These are phyloP conservation scores for Tylopilus sp. DNA, from an alignment of 1,284 basidiomycete genomes.

Conservation along the genomic window DNA sequence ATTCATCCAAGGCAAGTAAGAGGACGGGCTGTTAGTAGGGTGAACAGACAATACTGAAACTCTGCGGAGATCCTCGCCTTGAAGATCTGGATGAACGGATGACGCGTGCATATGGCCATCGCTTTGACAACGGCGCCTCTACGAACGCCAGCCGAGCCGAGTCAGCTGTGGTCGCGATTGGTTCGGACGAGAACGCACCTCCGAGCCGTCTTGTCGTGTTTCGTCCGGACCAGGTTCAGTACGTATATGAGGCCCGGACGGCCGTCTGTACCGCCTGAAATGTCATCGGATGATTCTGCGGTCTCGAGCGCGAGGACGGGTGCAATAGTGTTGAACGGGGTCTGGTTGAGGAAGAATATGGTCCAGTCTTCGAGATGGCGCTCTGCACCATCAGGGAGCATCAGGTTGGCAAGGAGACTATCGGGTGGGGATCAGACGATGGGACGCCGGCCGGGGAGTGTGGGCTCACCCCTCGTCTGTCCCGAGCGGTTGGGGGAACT, in stretches of 20 bases:
- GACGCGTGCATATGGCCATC: constrained; percentile 91
- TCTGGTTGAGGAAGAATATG: constrained; percentile 96
- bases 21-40: constrained; percentile 72
- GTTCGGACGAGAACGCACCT: constrained; percentile 49
- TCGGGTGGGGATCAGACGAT: constrained; percentile 6
- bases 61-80: constrained; percentile 56
- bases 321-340: constrained; percentile 78
- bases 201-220: constrained; percentile 84
- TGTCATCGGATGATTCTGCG: constrained; percentile 48
- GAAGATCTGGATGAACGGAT: constrained; percentile 97
- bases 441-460: background rate
- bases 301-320: constrained; percentile 75
- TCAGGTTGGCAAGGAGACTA: constrained; percentile 92
- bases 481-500: constrained; percentile 89
- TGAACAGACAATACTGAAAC: constrained; percentile 5
- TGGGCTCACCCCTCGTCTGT: constrained; percentile 81
- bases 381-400: constrained; percentile 98
- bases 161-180: constrained; percentile 6
- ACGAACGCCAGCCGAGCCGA: constrained; percentile 3
- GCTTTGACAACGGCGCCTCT: constrained; percentile 96
- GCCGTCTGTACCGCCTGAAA: constrained; percentile 33
- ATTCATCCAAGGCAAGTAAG: constrained; percentile 92
- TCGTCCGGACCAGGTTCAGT: constrained; percentile 92
- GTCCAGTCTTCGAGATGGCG: constrained; percentile 96
- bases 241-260: constrained; percentile 80